Conservation (phyloP, 176 grass and related monocot species). For the Avena eriantha region DNA sequence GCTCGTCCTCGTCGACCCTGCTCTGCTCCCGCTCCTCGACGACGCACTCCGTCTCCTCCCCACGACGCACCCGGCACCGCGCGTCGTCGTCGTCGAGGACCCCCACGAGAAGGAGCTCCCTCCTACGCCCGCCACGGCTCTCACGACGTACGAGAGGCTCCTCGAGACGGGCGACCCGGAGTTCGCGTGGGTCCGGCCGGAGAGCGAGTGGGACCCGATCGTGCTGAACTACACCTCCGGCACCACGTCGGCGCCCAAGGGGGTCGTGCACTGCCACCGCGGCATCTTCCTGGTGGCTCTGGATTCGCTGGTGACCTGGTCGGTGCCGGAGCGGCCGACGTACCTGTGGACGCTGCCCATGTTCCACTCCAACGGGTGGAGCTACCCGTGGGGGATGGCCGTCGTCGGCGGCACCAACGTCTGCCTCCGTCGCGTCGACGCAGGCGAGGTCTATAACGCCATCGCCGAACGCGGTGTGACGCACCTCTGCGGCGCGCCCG, state of each 20-base stretch:
- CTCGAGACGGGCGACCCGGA: too few relatives aligned
- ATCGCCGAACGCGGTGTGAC: too few relatives aligned
- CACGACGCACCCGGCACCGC: conserved; percentile 40
- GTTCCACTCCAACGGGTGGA: conserved; percentile 95
- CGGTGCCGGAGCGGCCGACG: conserved; percentile 55
- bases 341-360: conserved; percentile 91
- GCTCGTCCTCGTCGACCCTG: conserved; percentile 72
- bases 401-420: conserved; percentile 74
- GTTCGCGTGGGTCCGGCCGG: conserved; percentile 59
- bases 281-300: conserved; percentile 61
- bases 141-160: too few relatives aligned
- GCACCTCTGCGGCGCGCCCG: too few relatives aligned
- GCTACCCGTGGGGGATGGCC: conserved; percentile 83
- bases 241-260: conserved; percentile 86
- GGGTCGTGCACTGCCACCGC: conserved; percentile 88
- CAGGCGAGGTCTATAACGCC: not conserved
- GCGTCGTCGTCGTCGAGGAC: conserved; percentile 72
- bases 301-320: conserved; percentile 65
- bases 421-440: conserved; percentile 71
- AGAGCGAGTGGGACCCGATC: conserved; percentile 81
- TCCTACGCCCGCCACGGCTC: too few relatives aligned
- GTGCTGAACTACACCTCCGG: conserved; percentile 93
- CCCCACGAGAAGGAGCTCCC: conserved; percentile 41
- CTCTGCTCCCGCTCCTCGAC: conserved; percentile 49
- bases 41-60: conserved; percentile 65